A percentile compares a stretch with the other conserved stretches of the same genome.
Conservation (phyloP, 768 basidiomycete genomes). For the Lentinus tigrinus region DNA sequence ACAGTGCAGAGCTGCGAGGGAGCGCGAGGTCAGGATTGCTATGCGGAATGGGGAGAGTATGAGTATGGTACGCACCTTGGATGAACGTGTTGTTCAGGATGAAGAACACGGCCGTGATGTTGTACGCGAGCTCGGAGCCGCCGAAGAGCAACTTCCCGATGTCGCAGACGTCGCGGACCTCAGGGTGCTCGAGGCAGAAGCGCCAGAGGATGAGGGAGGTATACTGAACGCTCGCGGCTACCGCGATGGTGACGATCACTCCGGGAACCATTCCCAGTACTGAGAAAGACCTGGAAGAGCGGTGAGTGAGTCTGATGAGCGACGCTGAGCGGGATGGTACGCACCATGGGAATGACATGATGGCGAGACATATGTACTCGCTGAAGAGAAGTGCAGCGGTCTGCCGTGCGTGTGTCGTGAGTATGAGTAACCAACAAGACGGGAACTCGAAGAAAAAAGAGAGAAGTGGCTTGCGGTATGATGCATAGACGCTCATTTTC, state of each 20-base stretch:
- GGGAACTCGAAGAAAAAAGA: not conserved
- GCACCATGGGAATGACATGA: constrained; percentile 26
- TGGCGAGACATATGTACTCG: constrained; percentile 46
- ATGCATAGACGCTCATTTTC: too few relatives aligned
- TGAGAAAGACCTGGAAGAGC: constrained; percentile 37
- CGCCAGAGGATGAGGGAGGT: constrained; percentile 49
- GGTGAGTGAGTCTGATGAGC: not conserved
- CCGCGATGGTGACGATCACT: constrained; percentile 39
- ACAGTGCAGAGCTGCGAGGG: constrained; percentile 38
- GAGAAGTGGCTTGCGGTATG: too few relatives aligned
- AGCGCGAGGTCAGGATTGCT: not conserved
- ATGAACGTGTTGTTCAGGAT: constrained; percentile 57
- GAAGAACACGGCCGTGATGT: constrained; percentile 50
- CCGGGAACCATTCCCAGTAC: constrained; percentile 45
- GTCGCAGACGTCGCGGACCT: constrained; percentile 50
- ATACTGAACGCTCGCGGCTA: constrained; percentile 40
- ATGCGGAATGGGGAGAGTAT: not conserved
- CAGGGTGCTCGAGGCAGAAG: constrained; percentile 49
- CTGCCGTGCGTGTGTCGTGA: too few relatives aligned
- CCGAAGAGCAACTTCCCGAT: constrained; percentile 48
- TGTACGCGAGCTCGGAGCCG: constrained; percentile 47
- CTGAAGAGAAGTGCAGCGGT: constrained; percentile 45
- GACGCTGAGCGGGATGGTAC: not conserved
- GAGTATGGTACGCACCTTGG: constrained; percentile 34
- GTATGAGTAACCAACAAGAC: too few relatives aligned